These are phyloP conservation scores for Geranium brycei DNA, from an alignment of 345 rosid species.

Conservation along the genomic window DNA sequence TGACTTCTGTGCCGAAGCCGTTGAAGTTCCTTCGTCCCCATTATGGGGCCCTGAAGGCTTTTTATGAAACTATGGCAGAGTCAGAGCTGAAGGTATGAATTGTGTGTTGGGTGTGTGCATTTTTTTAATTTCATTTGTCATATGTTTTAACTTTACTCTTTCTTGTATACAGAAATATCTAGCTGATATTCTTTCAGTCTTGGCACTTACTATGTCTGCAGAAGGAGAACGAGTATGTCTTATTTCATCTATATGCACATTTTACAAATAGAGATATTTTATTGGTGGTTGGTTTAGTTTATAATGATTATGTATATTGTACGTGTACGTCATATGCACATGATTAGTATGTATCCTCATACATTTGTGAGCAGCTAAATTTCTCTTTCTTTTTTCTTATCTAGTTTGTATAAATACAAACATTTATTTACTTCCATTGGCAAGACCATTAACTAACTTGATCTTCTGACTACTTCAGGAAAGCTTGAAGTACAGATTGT, in stretches of 20 bases:
- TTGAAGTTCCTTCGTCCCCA: constrained; percentile 94
- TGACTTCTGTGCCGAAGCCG: constrained; percentile 98
- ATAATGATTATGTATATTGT: not conserved
- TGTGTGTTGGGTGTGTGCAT: not conserved
- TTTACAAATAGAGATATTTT: not conserved
- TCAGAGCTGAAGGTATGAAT: constrained; percentile 54
- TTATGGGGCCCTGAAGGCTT: constrained; percentile 73
- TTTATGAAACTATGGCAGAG: constrained; percentile 49
- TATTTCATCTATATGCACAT: not conserved
- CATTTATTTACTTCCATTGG: not conserved
- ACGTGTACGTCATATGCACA: not conserved
- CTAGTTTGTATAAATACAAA: not conserved
- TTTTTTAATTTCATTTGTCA: not conserved
- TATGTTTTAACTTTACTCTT: constrained; percentile 1
- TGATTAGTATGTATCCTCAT: not conserved
- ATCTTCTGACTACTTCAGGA: constrained; percentile 39
- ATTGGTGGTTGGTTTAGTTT: not conserved
- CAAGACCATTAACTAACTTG: not conserved
- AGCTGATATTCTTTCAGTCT: constrained; percentile 82
- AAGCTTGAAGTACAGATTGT: constrained; percentile 72
- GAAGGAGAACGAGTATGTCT: constrained; percentile 80
- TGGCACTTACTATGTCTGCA: constrained; percentile 93
- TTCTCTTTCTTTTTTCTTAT: not conserved
- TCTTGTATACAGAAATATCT: constrained; percentile 52
- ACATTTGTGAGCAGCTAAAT: not conserved